Evolutionary conservation across 495 filamentous ascomycete genomes (phyloP).

Genomic region (Halenospora varia): DNA sequence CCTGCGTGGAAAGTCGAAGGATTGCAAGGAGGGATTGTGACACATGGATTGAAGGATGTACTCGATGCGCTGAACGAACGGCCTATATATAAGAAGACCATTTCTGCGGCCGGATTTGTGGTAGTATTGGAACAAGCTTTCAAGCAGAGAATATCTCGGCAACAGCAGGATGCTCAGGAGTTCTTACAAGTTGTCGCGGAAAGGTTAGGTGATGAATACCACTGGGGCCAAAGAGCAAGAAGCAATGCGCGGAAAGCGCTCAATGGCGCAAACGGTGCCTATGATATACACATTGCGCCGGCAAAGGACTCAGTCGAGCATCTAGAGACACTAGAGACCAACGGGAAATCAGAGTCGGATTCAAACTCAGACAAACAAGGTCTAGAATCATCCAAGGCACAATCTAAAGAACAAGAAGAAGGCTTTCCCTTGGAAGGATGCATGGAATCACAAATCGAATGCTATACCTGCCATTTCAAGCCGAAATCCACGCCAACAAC

Average conservation of each 20-base stretch:
- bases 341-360: too few species aligned
- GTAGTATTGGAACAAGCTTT: constrained; percentile 79
- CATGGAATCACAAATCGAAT: constrained; percentile 90
- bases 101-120: constrained; percentile 79
- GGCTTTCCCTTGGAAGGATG: constrained; percentile 84
- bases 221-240: constrained; percentile 73
- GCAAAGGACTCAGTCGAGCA: not conserved
- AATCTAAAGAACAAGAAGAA: constrained; percentile 47
- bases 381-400: constrained; percentile 10
- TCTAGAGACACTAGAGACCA: too few species aligned
- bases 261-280: not conserved
- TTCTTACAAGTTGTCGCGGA: constrained; percentile 93
- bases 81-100: constrained; percentile 90
- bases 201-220: constrained; percentile 87
- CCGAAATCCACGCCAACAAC: constrained; percentile 76
- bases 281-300: not conserved
- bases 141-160: constrained; percentile 80
- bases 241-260: constrained; percentile 25
- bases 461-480: constrained; percentile 81
- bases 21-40: constrained; percentile 75
- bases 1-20: constrained; percentile 67
- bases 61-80: constrained; percentile 92
- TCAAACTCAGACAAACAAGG: constrained; percentile 28
- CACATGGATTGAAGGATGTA: constrained; percentile 86
- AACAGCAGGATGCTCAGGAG: constrained; percentile 98